Percentiles rank a stretch among this genome's conserved stretches.
Conservation (phyloP, 768 basidiomycete genomes). For the Porphyrellus cyaneotinctus region DNA sequence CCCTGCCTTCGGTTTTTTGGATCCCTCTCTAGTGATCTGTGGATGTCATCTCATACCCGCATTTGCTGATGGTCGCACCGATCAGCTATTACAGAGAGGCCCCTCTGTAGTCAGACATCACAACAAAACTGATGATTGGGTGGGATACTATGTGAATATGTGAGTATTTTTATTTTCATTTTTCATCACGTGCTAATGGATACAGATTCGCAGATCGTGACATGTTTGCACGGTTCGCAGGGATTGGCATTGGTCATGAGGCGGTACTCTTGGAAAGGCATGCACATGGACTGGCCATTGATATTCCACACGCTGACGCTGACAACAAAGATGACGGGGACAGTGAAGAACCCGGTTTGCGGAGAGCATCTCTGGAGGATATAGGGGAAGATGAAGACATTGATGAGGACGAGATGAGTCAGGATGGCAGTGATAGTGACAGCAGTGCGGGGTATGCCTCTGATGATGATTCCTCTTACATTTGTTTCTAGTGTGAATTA, state of each 20-base stretch:
- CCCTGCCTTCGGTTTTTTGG: not conserved
- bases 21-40: not conserved
- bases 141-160: not conserved
- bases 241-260: conserved; percentile 5
- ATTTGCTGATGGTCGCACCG: not conserved
- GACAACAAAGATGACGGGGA: not conserved
- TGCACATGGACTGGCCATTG: not conserved
- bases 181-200: not conserved
- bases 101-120: not conserved
- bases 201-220: conserved; percentile 5
- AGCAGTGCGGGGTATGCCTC: too few species aligned
- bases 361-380: not conserved
- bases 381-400: not conserved
- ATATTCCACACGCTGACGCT: not conserved
- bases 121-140: not conserved
- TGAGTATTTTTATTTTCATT: not conserved
- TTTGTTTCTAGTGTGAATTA: not conserved
- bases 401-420: not conserved
- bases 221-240: conserved; percentile 3
- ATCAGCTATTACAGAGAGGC: not conserved
- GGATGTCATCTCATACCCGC: not conserved
- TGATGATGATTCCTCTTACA: not conserved
- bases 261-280: not conserved
- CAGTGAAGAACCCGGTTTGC: not conserved
- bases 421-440: not conserved